Base-by-base conservation (phyloP, 192 early-diverging fungal genomes). In the Cladochytrium replicatum region DNA sequence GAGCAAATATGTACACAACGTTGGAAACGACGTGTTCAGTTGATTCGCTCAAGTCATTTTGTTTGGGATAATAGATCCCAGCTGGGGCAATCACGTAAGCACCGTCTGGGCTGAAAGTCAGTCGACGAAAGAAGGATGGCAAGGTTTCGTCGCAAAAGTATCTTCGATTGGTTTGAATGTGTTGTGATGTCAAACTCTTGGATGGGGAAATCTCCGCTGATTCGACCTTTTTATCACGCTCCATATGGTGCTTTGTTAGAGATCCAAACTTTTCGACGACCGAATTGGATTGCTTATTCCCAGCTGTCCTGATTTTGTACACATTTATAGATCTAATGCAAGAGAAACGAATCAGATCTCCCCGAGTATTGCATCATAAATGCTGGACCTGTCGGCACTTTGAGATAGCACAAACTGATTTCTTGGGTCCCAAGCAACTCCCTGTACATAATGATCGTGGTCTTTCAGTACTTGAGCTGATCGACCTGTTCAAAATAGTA, bases 381-480 rank as follows among this genome's bases (percentile, higher is more conserved):
- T n/a, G 38, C 32, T 57, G 42, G 70, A 90, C 67, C 92, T 65
- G 55, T 97, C 94, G 63, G 85, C 91, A 66, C 89, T 87, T 61
- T 94, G 94, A 3, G 91, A 86, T 4, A 85, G 88, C 11, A 97
- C 61, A 61, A 74, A 97, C 53, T 86, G 61, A 31, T 81, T 83
- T 9, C 87, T 57, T 4, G 94, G 91, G 61, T 97, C 94, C 94
- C 94, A 97, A 17, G 83, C 76, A 7, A 97, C 87, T 30, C 94
- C 94, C 63, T 97, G 94, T n/a, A 97, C 89, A 54, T 89, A 93
- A 49, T 95, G 87, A 31, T 69, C 69, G 61, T 97, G 94, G 48
- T 93, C 68, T 2, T 47, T 43, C 19, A 74, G 71, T 15, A 88
- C 77, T 50, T 84, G 82, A 27, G 91, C 60, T 50, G 82, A 86